A percentile compares a stretch with the other conserved stretches of the same genome.
phyloP scores from a whole-genome alignment of 169 alveolate genomes.

The Plasmodium cynomolgi region DNA sequence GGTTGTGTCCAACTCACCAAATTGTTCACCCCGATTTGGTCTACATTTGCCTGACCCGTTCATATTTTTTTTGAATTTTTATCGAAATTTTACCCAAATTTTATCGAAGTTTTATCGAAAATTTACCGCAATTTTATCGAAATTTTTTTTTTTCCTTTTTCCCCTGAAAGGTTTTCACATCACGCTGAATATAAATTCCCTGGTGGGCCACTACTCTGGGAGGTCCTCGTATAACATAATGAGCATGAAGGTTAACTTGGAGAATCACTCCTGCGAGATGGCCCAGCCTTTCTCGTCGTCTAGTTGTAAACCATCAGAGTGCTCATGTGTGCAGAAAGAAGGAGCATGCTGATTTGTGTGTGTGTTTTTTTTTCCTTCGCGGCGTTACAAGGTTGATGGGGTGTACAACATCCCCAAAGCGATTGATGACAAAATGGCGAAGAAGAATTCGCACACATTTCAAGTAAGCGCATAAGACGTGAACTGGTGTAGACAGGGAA shows the following conservation, averaged over 20 bases:
- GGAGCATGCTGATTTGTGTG: neutral
- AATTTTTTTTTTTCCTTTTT: neutral
- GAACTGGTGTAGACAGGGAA: neutral
- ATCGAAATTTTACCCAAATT: no score
- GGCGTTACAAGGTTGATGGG: constrained; percentile 30
- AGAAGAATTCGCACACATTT: constrained; percentile 29
- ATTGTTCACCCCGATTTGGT: neutral
- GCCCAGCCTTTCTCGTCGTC: neutral
- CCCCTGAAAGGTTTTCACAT: constrained; percentile 21
- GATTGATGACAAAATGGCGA: constrained; percentile 9
- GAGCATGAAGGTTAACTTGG: constrained; percentile 34
- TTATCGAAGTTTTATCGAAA: neutral
- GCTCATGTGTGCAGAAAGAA: neutral
- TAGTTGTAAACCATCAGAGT: neutral
- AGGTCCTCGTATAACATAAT: constrained; percentile 39
- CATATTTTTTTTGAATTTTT: neutral
- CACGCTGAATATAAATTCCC: constrained; percentile 52
- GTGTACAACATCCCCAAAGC: constrained; percentile 24
- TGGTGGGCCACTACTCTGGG: constrained; percentile 37
- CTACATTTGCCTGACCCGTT: neutral
- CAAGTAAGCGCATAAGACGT: constrained; percentile 11
- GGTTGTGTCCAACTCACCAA: neutral
- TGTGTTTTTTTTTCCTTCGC: neutral
- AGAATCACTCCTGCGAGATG: neutral
- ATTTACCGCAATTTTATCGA: neutral